Conservation (phyloP, 352 stramenopile genomes). For the Phytophthora constricta region DNA sequence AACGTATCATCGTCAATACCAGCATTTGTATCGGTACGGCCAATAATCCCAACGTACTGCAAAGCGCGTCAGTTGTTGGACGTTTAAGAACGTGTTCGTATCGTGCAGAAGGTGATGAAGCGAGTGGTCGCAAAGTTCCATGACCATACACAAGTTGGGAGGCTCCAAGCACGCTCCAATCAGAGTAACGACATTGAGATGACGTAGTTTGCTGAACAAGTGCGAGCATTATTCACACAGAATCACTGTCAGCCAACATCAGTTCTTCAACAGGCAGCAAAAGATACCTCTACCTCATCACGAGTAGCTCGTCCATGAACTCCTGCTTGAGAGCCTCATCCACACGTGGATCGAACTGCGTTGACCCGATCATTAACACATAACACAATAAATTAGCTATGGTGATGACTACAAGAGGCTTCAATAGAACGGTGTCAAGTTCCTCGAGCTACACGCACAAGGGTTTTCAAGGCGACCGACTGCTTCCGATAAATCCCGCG, state of each 20-base stretch:
- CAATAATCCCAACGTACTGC: slow-evolving; percentile 34
- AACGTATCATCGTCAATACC: no score
- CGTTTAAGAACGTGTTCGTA: slow-evolving; percentile 57
- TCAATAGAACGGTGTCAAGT: neutral
- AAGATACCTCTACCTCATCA: slow-evolving; percentile 69
- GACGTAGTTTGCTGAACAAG: slow-evolving; percentile 54
- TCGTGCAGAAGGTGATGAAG: slow-evolving; percentile 70
- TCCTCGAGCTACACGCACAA: slow-evolving; percentile 51
- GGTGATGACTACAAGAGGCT: no score
- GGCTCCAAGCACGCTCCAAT: slow-evolving; percentile 78
- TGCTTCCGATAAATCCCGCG: slow-evolving; percentile 74
- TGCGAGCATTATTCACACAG: no score
- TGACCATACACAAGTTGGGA: slow-evolving; percentile 83
- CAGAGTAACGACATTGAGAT: slow-evolving; percentile 80
- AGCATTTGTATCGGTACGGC: no score
- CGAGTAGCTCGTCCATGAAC: slow-evolving; percentile 94
- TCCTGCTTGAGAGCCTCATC: slow-evolving; percentile 88
- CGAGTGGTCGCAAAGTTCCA: slow-evolving; percentile 78
- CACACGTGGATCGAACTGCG: slow-evolving; percentile 84
- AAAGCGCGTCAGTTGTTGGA: slow-evolving; percentile 59
- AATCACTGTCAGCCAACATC: no score
- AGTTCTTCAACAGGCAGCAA: no score
- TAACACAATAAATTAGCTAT: no score
- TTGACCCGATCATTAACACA: no score
- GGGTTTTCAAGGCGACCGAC: slow-evolving; percentile 88